phyloP scores from a whole-genome alignment of 1,284 basidiomycete species.

The Cryptococcus deneoformans region DNA sequence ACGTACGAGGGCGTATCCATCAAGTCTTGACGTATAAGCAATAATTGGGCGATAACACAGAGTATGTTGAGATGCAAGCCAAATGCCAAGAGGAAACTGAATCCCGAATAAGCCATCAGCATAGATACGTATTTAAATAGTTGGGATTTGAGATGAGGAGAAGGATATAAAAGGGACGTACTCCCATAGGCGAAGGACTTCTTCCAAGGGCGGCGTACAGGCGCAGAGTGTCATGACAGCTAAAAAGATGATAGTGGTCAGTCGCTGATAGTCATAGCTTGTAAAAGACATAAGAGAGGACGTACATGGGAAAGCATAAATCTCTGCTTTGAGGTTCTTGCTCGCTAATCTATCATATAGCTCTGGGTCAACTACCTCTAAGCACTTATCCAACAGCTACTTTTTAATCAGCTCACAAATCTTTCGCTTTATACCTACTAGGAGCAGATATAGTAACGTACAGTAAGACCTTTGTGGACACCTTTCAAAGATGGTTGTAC shows the following conservation, averaged over 20 bases:
- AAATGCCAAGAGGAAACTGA: slow-evolving; percentile 82
- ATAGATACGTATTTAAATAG: neutral
- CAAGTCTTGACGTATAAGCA: slow-evolving; percentile 84
- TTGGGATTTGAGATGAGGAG: neutral
- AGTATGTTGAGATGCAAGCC: slow-evolving; percentile 94
- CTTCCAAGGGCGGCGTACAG: slow-evolving; percentile 90
- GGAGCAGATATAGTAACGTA: slow-evolving; percentile 47
- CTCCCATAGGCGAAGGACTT: slow-evolving; percentile 94
- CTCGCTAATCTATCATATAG: slow-evolving; percentile 76
- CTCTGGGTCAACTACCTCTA: slow-evolving; percentile 85
- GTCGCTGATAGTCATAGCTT: neutral
- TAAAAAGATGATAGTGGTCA: slow-evolving; percentile 37
- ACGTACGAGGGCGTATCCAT: slow-evolving; percentile 76
- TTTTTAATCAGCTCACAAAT: neutral
- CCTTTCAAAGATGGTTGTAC: slow-evolving; percentile 94
- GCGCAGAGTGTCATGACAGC: slow-evolving; percentile 93
- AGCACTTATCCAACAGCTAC: slow-evolving; percentile 84
- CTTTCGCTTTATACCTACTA: too few species aligned
- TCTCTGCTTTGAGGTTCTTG: slow-evolving; percentile 94
- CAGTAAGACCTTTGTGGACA: slow-evolving; percentile 89
- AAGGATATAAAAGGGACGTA: slow-evolving; percentile 19
- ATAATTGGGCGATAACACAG: slow-evolving; percentile 90
- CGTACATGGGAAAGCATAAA: slow-evolving; percentile 96
- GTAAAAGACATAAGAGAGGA: slow-evolving; percentile 13
- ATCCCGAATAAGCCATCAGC: neutral